These are phyloP conservation scores for Taphrina pruni DNA, from an alignment of 1,139 yeast species.

Conservation along the genomic window DNA sequence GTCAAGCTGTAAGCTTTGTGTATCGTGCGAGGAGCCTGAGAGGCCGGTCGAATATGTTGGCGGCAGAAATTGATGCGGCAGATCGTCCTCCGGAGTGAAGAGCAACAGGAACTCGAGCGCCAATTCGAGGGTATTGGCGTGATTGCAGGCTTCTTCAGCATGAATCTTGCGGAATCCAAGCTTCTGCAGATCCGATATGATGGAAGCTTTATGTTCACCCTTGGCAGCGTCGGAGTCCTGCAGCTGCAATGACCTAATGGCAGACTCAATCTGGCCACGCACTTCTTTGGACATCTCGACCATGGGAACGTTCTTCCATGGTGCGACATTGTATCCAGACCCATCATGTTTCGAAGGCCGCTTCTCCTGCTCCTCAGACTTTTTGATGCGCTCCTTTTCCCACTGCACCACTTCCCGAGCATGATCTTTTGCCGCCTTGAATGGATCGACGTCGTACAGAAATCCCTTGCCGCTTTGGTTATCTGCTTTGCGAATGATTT, in stretches of 20 bases:
- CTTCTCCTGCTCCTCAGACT: slow-evolving; percentile 40
- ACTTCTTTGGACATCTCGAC: slow-evolving; percentile 51
- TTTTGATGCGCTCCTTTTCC: slow-evolving; percentile 45
- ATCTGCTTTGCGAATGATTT: slow-evolving; percentile 60
- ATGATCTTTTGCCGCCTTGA: slow-evolving; percentile 62
- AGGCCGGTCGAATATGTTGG: slow-evolving; percentile 51
- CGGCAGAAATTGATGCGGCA: slow-evolving; percentile 64
- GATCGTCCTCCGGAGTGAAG: slow-evolving; percentile 68
- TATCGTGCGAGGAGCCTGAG: slow-evolving; percentile 48
- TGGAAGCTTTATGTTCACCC: not conserved
- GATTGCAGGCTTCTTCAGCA: slow-evolving; percentile 70
- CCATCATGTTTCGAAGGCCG: slow-evolving; percentile 37
- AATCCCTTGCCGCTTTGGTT: slow-evolving; percentile 57
- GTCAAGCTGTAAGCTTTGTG: slow-evolving; percentile 55
- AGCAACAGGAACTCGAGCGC: slow-evolving; percentile 61
- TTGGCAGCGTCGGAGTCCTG: slow-evolving; percentile 1
- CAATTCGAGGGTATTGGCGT: slow-evolving; percentile 57
- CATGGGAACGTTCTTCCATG: slow-evolving; percentile 43
- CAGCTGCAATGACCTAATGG: slow-evolving; percentile 46
- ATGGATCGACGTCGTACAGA: slow-evolving; percentile 69
- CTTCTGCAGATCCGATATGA: slow-evolving; percentile 50
- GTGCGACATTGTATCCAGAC: slow-evolving; percentile 39
- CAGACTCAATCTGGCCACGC: slow-evolving; percentile 50
- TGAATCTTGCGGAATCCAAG: slow-evolving; percentile 77
- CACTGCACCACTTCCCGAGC: slow-evolving; percentile 46